phyloP scores from a whole-genome alignment of 306 rosid species.

The Pyrus betulifolia region DNA sequence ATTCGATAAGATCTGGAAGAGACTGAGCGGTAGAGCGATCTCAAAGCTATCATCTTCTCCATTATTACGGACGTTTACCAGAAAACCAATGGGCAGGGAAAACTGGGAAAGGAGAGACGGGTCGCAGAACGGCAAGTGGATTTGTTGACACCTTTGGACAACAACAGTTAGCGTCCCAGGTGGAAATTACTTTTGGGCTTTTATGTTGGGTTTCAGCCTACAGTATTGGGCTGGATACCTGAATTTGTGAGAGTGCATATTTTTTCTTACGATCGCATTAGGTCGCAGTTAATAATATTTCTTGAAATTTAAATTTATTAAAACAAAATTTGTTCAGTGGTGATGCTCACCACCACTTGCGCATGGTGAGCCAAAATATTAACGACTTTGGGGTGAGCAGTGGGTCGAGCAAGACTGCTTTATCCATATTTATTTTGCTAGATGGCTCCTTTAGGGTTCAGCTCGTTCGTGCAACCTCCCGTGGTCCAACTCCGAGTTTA shows the following conservation, averaged over 20 bases:
- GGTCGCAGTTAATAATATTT: too few species aligned
- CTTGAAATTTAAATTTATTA: too few species aligned
- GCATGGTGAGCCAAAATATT: too few species aligned
- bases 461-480: not conserved
- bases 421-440: too few species aligned
- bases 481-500: not conserved
- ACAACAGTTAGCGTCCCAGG: not conserved
- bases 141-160: not conserved
- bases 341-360: too few species aligned
- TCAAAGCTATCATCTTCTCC: constrained; percentile 51
- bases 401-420: too few species aligned
- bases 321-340: too few species aligned
- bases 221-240: not conserved
- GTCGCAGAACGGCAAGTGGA: not conserved
- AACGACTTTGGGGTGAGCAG: too few species aligned
- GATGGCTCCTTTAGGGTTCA: not conserved
- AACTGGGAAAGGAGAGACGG: not conserved
- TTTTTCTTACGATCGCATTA: too few species aligned
- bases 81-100: not conserved
- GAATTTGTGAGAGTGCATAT: not conserved
- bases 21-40: constrained; percentile 60
- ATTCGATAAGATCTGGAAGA: constrained; percentile 47
- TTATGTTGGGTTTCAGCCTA: not conserved
- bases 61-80: not conserved
- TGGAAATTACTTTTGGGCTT: not conserved